phyloP scores from a whole-genome alignment of 2,329 filamentous ascomycete genomes.

The Hypomyces perniciosus region DNA sequence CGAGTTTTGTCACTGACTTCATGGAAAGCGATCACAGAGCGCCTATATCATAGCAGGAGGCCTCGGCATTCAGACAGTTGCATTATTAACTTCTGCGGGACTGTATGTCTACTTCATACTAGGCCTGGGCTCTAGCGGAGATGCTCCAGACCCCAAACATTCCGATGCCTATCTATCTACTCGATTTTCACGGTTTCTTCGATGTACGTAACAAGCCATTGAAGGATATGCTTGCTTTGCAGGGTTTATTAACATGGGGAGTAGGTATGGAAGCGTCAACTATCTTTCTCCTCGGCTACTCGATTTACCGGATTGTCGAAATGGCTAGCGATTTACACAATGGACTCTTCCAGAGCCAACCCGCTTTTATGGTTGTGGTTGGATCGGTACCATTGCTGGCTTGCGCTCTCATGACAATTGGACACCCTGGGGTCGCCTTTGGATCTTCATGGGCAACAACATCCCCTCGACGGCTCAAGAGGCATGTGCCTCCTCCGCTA shows the following conservation, averaged over 20 bases:
- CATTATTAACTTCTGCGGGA: slow-evolving; percentile 34
- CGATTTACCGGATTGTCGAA: slow-evolving; percentile 36
- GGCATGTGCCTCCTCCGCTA: slow-evolving; percentile 16
- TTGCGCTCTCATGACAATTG: slow-evolving; percentile 28
- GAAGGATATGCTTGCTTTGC: not conserved
- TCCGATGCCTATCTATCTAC: slow-evolving; percentile 35
- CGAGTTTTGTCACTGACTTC: slow-evolving; percentile 12
- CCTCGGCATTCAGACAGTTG: slow-evolving; percentile 37
- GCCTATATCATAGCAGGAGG: slow-evolving; percentile 38
- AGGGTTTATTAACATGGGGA: not conserved
- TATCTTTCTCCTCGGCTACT: slow-evolving; percentile 33
- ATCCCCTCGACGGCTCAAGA: slow-evolving; percentile 24
- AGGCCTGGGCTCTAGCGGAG: slow-evolving; percentile 31
- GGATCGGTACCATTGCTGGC: slow-evolving; percentile 35
- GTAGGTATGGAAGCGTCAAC: slow-evolving; percentile 33
- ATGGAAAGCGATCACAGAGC: slow-evolving; percentile 27
- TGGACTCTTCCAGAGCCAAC: slow-evolving; percentile 32
- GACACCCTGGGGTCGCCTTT: slow-evolving; percentile 36
- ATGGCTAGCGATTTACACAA: slow-evolving; percentile 31
- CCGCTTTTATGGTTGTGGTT: slow-evolving; percentile 34
- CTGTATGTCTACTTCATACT: slow-evolving; percentile 37
- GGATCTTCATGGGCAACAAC: slow-evolving; percentile 35
- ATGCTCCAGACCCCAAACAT: slow-evolving; percentile 34
- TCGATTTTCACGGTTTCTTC: slow-evolving; percentile 38
- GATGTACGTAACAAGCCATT: slow-evolving; percentile 32